Percentiles rank a stretch among this genome's conserved stretches.
Evolutionary conservation across 2,329 filamentous ascomycete genomes (phyloP).

Genomic region (Ophiostoma quercus): DNA sequence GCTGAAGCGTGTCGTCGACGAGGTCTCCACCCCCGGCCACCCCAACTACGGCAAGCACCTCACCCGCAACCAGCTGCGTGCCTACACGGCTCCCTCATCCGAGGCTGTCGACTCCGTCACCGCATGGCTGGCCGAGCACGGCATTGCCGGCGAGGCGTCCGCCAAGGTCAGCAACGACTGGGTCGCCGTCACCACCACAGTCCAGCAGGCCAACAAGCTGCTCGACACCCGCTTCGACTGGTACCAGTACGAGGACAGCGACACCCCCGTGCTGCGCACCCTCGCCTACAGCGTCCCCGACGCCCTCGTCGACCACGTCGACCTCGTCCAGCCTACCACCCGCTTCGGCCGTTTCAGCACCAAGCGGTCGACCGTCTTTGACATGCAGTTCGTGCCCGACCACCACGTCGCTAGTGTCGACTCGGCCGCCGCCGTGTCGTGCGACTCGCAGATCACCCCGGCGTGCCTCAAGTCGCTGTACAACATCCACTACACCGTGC

Average conservation of each 20-base stretch:
- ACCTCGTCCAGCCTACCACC: slow-evolving; percentile 61
- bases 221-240: slow-evolving; percentile 54
- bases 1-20: slow-evolving; percentile 55
- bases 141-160: slow-evolving; percentile 29
- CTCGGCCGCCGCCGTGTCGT: slow-evolving; percentile 27
- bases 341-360: slow-evolving; percentile 50
- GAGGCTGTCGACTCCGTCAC: slow-evolving; percentile 46
- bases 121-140: slow-evolving; percentile 51
- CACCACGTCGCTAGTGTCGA: slow-evolving; percentile 26
- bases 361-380: slow-evolving; percentile 40
- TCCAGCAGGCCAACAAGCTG: slow-evolving; percentile 49
- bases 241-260: slow-evolving; percentile 45
- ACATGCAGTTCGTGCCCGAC: slow-evolving; percentile 31
- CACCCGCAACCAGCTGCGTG: slow-evolving; percentile 54
- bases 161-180: slow-evolving; percentile 50
- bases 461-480: slow-evolving; percentile 47
- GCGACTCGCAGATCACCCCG: slow-evolving; percentile 43
- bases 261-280: slow-evolving; percentile 45
- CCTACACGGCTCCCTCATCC: slow-evolving; percentile 47
- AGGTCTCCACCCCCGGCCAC: slow-evolving; percentile 57
- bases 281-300: slow-evolving; percentile 57
- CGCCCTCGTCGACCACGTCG: slow-evolving; percentile 49
- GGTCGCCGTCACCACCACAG: slow-evolving; percentile 53
- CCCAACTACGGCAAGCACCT: slow-evolving; percentile 57
- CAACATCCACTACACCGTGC: slow-evolving; percentile 40